Conservation (phyloP, 352 stramenopile genomes). For the Nothophytophthora sp. region DNA sequence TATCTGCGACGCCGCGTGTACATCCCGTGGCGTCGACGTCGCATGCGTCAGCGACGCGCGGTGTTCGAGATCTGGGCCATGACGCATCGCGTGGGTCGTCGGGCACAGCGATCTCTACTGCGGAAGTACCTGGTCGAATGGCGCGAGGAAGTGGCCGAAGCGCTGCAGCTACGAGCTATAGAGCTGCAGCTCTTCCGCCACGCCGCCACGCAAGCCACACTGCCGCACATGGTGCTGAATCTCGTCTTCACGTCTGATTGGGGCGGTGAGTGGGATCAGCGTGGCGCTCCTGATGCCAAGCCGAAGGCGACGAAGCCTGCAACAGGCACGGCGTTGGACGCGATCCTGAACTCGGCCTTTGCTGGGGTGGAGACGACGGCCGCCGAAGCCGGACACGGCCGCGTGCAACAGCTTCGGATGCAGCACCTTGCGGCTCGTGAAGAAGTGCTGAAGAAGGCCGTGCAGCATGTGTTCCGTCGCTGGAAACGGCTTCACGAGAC, state of each 20-base stretch:
- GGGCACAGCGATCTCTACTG: constrained; percentile 28
- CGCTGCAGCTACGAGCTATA: constrained; percentile 51
- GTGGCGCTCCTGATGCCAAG: constrained; percentile 9
- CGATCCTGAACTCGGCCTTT: constrained; percentile 62
- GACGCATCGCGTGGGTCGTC: constrained; percentile 33
- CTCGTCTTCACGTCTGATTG: constrained; percentile 67
- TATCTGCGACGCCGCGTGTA: constrained; percentile 33
- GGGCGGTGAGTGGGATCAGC: constrained; percentile 28
- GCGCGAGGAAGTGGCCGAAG: constrained; percentile 42
- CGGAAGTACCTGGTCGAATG: constrained; percentile 50
- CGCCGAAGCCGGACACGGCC: constrained; percentile 16
- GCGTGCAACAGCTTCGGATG: constrained; percentile 33
- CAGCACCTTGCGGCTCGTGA: constrained; percentile 48
- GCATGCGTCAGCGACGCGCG: constrained; percentile 22
- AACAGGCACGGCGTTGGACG: constrained; percentile 19
- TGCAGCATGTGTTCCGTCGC: constrained; percentile 60
- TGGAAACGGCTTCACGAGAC: constrained; percentile 62
- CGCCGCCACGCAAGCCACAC: constrained; percentile 40
- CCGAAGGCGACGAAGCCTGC: constrained; percentile 5
- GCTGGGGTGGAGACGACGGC: constrained; percentile 36
- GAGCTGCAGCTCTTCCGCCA: constrained; percentile 66
- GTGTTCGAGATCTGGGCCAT: constrained; percentile 60
- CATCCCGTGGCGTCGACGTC: constrained; percentile 42
- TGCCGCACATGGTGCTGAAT: constrained; percentile 68
- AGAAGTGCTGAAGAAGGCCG: constrained; percentile 63